Base-by-base conservation (phyloP, 208 protist species). In the Strigomonas culicis region DNA sequence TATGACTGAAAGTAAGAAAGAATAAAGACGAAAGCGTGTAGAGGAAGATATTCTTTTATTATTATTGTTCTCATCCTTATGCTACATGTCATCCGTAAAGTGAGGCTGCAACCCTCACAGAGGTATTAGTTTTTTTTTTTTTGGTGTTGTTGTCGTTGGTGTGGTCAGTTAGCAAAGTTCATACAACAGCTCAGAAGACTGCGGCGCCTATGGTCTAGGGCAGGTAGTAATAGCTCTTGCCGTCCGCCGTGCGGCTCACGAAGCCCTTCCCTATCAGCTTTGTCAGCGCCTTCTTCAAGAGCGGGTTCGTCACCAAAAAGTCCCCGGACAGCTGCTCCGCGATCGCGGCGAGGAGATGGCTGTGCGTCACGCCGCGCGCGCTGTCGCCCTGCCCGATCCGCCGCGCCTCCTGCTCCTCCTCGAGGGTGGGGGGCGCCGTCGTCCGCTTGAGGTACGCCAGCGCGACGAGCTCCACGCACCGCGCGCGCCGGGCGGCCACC, bases 191-290 rank as follows among this genome's bases (percentile, higher is more conserved):
- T n/a, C n/a, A n/a, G n/a, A n/a, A n/a, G n/a, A n/a, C n/a, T n/a
- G n/a, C n/a, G n/a, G n/a, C n/a, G n/a, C n/a, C n/a, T n/a, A n/a
- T n/a, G n/a, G n/a, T n/a, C n/a, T 58, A 91, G 7, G 67, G 44
- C 4, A 86, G 0, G 31, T 86, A 90, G 2, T 76, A 63, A 60
- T 90, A 92, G 10, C 10, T 24, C 32, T 80, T 71, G 19, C 28
- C 56, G 8, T 60, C 68, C 21, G 72, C 69, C 36, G 69, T 70
- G n/a, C 81, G 74, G 7, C 65, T 58, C 32, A 93, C 46, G 41
- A 88, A 88, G 32, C 90, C 82, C 31, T 70, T 68, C n/a, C 86
- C 88, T 15, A 90, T 79, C 15, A 92, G 66, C 25, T 72, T 34
- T 1, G 65, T 39, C 2, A 90, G 17, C 39, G 78, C 77, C 27